A percentile compares a stretch with the other conserved stretches of the same genome.
Evolutionary conservation across 179 eudicot genomes (phyloP).

Genomic region (Vitellaria paradoxa): DNA sequence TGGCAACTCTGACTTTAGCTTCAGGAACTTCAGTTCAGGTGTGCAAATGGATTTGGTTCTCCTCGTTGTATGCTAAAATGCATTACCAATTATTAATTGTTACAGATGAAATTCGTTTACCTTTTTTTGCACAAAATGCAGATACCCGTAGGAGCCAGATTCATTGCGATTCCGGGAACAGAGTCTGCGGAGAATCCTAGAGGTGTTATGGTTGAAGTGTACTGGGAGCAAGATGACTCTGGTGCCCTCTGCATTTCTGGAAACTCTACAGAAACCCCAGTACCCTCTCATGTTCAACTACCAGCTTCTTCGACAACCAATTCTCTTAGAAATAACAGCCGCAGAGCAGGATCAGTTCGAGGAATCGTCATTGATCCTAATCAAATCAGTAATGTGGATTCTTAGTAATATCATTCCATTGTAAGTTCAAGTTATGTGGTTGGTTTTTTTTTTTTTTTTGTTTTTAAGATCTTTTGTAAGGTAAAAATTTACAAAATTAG

Average conservation of each 20-base stretch:
- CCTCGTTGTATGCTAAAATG: not conserved
- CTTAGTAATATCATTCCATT: too few relatives aligned
- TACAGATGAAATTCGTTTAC: not conserved
- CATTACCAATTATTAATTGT: not conserved
- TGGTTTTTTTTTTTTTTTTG: too few relatives aligned
- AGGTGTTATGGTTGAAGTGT: conserved; percentile 81
- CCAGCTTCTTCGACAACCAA: conserved; percentile 16
- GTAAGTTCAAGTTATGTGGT: too few relatives aligned
- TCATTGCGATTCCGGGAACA: conserved; percentile 74
- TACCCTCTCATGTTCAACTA: conserved; percentile 53
- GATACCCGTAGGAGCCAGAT: conserved; percentile 88
- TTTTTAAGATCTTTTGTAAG: too few relatives aligned
- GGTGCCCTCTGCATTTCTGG: conserved; percentile 85
- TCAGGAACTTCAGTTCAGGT: conserved; percentile 74
- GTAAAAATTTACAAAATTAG: too few relatives aligned
- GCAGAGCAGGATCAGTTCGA: conserved; percentile 31
- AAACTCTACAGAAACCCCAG: conserved; percentile 57
- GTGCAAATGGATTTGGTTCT: not conserved
- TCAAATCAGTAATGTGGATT: conserved; percentile 23
- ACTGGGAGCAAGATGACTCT: conserved; percentile 88
- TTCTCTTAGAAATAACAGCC: conserved; percentile 22
- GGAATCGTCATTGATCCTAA: conserved; percentile 63
- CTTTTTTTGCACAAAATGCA: conserved; percentile 20
- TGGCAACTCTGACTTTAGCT: conserved; percentile 57
- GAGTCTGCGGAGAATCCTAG: conserved; percentile 57